Percentiles rank a stretch among this genome's conserved stretches.
Evolutionary conservation across 2,329 filamentous ascomycete species (phyloP).

Genomic region (Phyllosticta citriasiana): DNA sequence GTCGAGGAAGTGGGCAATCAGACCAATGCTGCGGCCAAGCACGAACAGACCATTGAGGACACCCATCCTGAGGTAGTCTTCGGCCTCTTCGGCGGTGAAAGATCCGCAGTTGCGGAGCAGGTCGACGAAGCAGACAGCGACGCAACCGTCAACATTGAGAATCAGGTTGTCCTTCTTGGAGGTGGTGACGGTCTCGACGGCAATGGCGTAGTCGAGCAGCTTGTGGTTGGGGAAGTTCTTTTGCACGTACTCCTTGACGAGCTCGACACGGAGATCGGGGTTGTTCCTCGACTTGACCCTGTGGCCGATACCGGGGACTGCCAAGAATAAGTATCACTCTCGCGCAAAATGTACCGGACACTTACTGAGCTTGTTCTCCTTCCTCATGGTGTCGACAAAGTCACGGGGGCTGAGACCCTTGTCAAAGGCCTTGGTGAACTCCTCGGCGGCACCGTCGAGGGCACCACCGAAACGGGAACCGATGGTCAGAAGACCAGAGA

Average conservation of each 20-base stretch:
- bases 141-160: constrained; percentile 95
- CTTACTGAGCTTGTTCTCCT: constrained; percentile 92
- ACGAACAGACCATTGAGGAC: constrained; percentile 99
- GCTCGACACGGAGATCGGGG: constrained; percentile 97
- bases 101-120: constrained; percentile 95
- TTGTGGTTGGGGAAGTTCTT: constrained; percentile 97
- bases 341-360: constrained; percentile 23
- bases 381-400: constrained; percentile 97
- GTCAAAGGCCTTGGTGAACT: constrained; percentile 97
- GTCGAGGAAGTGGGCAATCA: constrained; percentile 99
- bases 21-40: constrained; percentile 89
- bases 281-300: constrained; percentile 99
- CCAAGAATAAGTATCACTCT: background rate
- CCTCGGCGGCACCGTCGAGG: constrained; percentile 91
- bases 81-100: constrained; percentile 90
- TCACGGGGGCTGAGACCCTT: constrained; percentile 97
- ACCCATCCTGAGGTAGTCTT: constrained; percentile 99
- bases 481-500: constrained; percentile 94
- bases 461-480: constrained; percentile 98
- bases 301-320: constrained; percentile 91
- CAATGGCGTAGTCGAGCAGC: constrained; percentile 96
- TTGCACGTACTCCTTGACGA: constrained; percentile 97
- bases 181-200: constrained; percentile 94
- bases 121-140: constrained; percentile 98
- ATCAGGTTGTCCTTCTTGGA: constrained; percentile 99